phyloP scores from a whole-genome alignment of 129 eudicot species.

The Flaveria brownii region DNA sequence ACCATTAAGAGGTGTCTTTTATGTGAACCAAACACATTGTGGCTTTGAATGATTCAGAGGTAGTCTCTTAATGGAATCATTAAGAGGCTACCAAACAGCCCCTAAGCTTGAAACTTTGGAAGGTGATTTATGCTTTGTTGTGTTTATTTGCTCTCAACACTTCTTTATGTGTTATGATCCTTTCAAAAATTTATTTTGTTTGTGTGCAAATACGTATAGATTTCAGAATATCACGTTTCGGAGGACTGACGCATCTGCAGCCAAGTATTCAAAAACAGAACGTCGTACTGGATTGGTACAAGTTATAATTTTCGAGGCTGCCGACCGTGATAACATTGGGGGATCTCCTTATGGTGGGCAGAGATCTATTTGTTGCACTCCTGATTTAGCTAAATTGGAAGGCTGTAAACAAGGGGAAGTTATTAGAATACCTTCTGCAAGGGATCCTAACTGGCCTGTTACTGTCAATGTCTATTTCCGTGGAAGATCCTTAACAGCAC shows the following conservation, averaged over 20 bases:
- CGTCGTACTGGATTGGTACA: conserved; percentile 81
- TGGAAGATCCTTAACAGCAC: conserved; percentile 60
- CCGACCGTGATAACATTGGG: conserved; percentile 97
- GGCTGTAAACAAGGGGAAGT: conserved; percentile 99
- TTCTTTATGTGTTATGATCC: not conserved
- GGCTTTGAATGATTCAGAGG: no score
- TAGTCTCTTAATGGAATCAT: no score
- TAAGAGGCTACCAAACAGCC: no score
- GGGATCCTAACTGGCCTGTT: conserved; percentile 74
- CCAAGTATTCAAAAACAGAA: conserved; percentile 56
- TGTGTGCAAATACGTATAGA: conserved; percentile 37
- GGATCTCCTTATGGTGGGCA: conserved; percentile 99
- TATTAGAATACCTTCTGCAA: conserved; percentile 68
- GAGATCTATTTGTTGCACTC: conserved; percentile 92
- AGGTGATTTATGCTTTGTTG: conserved; percentile 20
- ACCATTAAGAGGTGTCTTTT: no score
- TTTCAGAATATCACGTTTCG: conserved; percentile 89
- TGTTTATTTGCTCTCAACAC: conserved; percentile 8
- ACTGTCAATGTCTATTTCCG: conserved; percentile 65
- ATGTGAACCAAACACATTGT: no score
- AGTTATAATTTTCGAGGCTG: conserved; percentile 82
- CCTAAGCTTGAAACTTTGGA: not conserved
- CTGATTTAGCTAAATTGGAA: conserved; percentile 97
- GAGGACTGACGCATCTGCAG: conserved; percentile 80
- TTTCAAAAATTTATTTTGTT: not conserved